Percentiles rank a stretch among this genome's conserved stretches.
Evolutionary conservation across 1,284 basidiomycete species (phyloP).

Genomic region (Phlebopus sp.): DNA sequence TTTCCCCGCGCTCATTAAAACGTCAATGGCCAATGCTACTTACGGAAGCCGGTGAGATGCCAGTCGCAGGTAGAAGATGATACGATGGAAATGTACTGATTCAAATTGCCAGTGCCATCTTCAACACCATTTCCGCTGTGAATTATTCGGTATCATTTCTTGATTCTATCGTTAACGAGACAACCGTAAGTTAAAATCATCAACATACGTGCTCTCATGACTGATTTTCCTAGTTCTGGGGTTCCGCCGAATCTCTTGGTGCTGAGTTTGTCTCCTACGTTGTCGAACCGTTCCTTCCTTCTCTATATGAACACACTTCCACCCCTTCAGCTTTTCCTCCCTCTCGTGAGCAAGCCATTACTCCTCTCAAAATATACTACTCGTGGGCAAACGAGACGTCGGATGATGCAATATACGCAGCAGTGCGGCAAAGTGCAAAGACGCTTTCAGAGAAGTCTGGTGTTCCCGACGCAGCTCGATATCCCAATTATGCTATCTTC

Average conservation of each 20-base stretch:
- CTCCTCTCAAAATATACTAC: constrained; percentile 49
- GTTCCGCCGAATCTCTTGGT: neutral
- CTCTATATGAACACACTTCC: constrained; percentile 40
- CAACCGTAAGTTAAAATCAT: constrained; percentile 4
- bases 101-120: constrained; percentile 11
- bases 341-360: constrained; percentile 35
- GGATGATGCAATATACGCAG: constrained; percentile 41
- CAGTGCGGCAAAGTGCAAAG: constrained; percentile 37
- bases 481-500: constrained; percentile 53
- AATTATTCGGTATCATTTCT: constrained; percentile 11
- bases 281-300: constrained; percentile 54
- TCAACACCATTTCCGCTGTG: constrained; percentile 13
- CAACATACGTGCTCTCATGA: neutral
- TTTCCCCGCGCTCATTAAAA: constrained; percentile 30
- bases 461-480: constrained; percentile 38
- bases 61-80: neutral
- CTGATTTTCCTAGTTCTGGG: constrained; percentile 13
- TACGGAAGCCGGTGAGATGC: constrained; percentile 7
- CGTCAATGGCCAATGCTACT: constrained; percentile 7
- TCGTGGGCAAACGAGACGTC: constrained; percentile 36
- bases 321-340: constrained; percentile 48
- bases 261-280: constrained; percentile 43
- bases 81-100: neutral
- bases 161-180: constrained; percentile 14
- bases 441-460: constrained; percentile 38